A percentile compares a stretch with the other conserved stretches of the same genome.
These are phyloP conservation scores for Pyronema omphalodes DNA, from an alignment of 495 filamentous ascomycete species.

Conservation along the genomic window DNA sequence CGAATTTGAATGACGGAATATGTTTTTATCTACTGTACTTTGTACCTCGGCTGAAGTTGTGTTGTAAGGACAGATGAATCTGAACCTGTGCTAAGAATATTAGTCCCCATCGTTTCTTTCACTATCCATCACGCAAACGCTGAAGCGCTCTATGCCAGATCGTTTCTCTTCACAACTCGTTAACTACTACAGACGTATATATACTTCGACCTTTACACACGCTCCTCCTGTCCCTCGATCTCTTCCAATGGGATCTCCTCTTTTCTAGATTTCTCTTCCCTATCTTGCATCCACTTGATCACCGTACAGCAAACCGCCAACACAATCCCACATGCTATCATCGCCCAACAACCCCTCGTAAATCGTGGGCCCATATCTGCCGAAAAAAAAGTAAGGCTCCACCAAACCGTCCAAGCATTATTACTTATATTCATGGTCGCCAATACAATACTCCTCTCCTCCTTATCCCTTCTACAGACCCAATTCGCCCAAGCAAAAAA, in stretches of 20 bases:
- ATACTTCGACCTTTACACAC: no score
- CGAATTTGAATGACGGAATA: no score
- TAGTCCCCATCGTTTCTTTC: no score
- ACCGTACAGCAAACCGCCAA: not conserved
- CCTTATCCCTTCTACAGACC: not conserved
- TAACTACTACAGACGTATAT: no score
- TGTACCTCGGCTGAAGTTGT: no score
- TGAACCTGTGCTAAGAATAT: no score
- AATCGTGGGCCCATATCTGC: slow-evolving; percentile 1
- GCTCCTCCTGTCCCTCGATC: no score
- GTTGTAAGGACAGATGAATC: no score
- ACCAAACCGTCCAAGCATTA: slow-evolving; percentile 3
- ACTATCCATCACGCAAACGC: no score
- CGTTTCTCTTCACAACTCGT: no score
- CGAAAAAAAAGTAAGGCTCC: slow-evolving; percentile 2
- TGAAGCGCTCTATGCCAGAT: no score
- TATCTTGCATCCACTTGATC: not conserved
- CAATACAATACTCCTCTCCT: not conserved
- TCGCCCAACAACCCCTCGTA: slow-evolving; percentile 1
- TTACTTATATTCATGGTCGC: slow-evolving; percentile 1
- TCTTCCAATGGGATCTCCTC: not conserved
- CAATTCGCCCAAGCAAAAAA: not conserved
- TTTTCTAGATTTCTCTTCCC: not conserved
- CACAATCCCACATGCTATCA: not conserved
- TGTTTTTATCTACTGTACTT: no score